Conservation (phyloP, 2,329 filamentous ascomycete genomes). For the Plenodomus lindquistii region DNA sequence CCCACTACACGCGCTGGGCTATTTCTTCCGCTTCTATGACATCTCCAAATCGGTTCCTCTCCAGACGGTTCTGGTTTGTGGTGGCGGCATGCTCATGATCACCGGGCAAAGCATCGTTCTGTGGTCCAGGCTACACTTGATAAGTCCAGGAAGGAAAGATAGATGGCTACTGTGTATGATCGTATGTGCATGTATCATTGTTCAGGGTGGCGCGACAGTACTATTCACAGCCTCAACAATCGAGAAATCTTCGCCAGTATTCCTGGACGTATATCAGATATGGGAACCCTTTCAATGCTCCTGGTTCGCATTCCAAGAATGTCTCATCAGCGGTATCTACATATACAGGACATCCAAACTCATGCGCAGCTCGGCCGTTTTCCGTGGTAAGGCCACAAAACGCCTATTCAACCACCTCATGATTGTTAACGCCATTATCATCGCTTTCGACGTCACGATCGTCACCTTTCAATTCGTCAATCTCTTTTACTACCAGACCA, state of each 20-base stretch:
- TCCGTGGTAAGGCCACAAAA: constrained; percentile 9
- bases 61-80: constrained; percentile 47
- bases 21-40: constrained; percentile 14
- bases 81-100: constrained; percentile 62
- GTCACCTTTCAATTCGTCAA: constrained; percentile 46
- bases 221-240: constrained; percentile 56
- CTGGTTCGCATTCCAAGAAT: constrained; percentile 46
- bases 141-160: constrained; percentile 9
- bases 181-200: constrained; percentile 35
- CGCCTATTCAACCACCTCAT: constrained; percentile 40
- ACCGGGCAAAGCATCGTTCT: constrained; percentile 64
- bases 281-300: constrained; percentile 48
- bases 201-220: constrained; percentile 57
- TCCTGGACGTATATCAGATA: constrained; percentile 16
- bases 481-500: constrained; percentile 29
- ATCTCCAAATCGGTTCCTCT: constrained; percentile 29
- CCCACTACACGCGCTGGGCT: constrained; percentile 13
- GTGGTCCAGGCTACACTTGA: constrained; percentile 54
- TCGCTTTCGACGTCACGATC: constrained; percentile 45
- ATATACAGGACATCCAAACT: constrained; percentile 55
- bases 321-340: constrained; percentile 48
- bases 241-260: constrained; percentile 7
- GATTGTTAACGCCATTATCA: constrained; percentile 44
- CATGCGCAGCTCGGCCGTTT: constrained; percentile 21
- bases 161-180: constrained; percentile 59